Conservation (phyloP, 305 asterid species). For the Solanum hybrid region DNA sequence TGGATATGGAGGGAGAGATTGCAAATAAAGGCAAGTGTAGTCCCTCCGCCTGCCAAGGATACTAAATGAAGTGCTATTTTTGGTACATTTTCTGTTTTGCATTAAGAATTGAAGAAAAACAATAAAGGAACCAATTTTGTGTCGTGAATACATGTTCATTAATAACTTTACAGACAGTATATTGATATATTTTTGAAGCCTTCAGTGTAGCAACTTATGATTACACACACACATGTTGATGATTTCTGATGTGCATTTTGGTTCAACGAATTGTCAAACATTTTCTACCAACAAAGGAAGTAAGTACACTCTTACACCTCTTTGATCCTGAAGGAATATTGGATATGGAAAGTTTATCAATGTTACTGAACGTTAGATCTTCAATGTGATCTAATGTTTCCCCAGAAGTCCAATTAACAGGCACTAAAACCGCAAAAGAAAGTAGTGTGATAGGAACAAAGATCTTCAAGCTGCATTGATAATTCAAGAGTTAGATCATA, state of each 20-base stretch:
- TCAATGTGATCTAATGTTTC: slow-evolving; percentile 32
- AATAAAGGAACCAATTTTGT: background rate
- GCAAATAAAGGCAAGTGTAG: background rate
- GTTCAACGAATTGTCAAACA: background rate
- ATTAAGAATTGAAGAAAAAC: background rate
- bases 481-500: background rate
- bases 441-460: slow-evolving; percentile 76
- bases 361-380: slow-evolving; percentile 54
- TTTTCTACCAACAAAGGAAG: background rate
- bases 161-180: background rate
- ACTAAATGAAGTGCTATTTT: background rate
- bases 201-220: background rate
- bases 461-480: slow-evolving; percentile 66
- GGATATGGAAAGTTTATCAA: slow-evolving; percentile 87
- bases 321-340: slow-evolving; percentile 69
- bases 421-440: slow-evolving; percentile 68
- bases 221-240: background rate
- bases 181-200: background rate
- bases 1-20: background rate
- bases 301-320: slow-evolving; percentile 25
- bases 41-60: background rate
- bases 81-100: background rate
- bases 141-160: background rate
- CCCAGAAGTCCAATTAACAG: slow-evolving; percentile 90
- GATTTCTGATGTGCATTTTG: background rate